phyloP scores from a whole-genome alignment of 2,329 filamentous ascomycete species.

The Simplicillium aogashimaense region DNA sequence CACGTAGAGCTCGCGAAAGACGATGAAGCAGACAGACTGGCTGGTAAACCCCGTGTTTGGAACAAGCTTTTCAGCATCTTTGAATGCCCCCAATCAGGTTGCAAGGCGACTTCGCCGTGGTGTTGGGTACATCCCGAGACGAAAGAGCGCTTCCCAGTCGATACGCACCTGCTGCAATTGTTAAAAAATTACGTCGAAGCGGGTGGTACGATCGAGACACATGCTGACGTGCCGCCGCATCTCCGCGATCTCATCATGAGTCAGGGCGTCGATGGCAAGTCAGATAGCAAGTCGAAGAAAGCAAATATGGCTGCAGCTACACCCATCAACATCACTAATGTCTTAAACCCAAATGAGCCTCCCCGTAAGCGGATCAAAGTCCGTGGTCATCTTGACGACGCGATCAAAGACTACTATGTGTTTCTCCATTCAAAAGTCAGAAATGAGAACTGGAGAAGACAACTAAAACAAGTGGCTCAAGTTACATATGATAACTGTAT shows the following conservation, averaged over 20 bases:
- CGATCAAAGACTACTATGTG: background rate
- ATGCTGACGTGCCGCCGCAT: background rate
- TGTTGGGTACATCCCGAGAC: background rate
- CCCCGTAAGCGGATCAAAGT: background rate
- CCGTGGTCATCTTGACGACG: background rate
- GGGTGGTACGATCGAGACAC: background rate
- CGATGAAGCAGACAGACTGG: background rate
- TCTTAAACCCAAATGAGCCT: too few relatives aligned
- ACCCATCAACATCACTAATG: background rate
- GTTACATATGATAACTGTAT: background rate
- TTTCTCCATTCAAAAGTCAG: background rate
- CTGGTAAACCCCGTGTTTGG: background rate
- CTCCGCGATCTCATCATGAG: background rate
- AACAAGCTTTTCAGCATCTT: background rate
- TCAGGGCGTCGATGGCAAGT: too few relatives aligned
- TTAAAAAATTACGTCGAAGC: background rate
- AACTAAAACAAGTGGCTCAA: background rate
- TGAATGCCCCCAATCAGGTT: background rate
- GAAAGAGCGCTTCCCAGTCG: background rate
- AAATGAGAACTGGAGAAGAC: background rate
- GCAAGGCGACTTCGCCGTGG: background rate
- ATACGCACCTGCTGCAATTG: background rate
- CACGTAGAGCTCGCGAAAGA: background rate
- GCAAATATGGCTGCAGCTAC: background rate
- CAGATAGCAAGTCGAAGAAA: too few relatives aligned